phyloP scores from a whole-genome alignment of 1,139 yeast species.

The Chernovozyma aurita region DNA sequence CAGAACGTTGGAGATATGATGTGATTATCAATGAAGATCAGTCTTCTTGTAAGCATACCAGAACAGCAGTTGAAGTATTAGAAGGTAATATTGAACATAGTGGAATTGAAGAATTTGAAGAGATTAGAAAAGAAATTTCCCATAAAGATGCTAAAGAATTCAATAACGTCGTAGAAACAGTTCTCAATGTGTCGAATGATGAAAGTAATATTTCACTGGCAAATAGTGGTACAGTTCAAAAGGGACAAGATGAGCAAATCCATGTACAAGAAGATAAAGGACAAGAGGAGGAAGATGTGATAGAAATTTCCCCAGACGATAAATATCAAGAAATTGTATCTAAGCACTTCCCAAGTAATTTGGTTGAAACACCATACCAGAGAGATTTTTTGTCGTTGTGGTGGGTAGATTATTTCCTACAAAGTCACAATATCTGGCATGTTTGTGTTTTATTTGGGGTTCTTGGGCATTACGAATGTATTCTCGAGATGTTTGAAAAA shows the following conservation, averaged over 20 bases:
- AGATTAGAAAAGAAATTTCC: conserved; percentile 32
- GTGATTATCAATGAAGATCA: conserved; percentile 44
- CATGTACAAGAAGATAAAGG: conserved; percentile 7
- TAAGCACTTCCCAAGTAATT: conserved; percentile 52
- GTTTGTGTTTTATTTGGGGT: conserved; percentile 84
- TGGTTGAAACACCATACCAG: conserved; percentile 39
- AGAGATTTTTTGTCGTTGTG: conserved; percentile 59
- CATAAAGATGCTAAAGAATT: background rate
- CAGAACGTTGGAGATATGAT: conserved; percentile 83
- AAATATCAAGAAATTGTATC: conserved; percentile 34
- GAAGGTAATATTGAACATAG: conserved; percentile 33
- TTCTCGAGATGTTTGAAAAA: conserved; percentile 59
- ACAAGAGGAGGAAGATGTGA: conserved; percentile 14
- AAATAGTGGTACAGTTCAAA: conserved; percentile 10
- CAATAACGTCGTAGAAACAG: background rate
- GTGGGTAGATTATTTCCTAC: conserved; percentile 78
- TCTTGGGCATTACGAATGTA: conserved; percentile 76
- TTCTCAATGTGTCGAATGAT: background rate
- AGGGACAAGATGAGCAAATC: conserved; percentile 7
- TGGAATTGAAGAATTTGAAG: conserved; percentile 44
- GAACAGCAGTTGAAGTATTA: conserved; percentile 31
- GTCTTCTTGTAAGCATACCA: conserved; percentile 21
- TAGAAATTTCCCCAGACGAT: conserved; percentile 3
- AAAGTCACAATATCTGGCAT: conserved; percentile 94
- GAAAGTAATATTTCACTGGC: background rate